Conservation (phyloP, 164 flowering plant genomes). For the Nymphaea thermarum region DNA sequence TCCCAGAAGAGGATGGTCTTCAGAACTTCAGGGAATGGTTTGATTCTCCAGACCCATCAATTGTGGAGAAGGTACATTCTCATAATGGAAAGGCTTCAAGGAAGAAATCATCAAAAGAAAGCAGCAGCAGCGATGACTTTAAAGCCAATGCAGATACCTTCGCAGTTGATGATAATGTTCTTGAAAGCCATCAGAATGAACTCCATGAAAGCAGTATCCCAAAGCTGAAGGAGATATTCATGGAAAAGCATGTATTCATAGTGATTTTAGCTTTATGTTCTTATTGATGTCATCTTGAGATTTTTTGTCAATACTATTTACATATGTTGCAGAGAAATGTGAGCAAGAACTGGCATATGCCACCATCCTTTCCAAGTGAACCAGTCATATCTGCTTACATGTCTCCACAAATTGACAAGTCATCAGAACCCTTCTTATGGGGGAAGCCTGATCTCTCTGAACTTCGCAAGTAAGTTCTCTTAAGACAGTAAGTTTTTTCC, state of each 20-base stretch:
- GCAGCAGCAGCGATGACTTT: constrained; percentile 10
- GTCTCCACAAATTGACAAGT: constrained; percentile 83
- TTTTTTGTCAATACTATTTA: background rate
- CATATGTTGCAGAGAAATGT: constrained; percentile 64
- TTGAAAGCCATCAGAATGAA: constrained; percentile 8
- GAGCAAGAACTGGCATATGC: constrained; percentile 98
- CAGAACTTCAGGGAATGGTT: constrained; percentile 84
- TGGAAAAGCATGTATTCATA: constrained; percentile 72
- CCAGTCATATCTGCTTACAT: constrained; percentile 64
- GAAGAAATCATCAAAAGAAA: constrained; percentile 33
- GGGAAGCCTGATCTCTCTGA: constrained; percentile 78
- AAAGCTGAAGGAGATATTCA: constrained; percentile 43
- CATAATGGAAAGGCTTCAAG: constrained; percentile 23
- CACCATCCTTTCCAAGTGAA: constrained; percentile 81
- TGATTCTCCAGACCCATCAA: constrained; percentile 93
- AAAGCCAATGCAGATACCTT: constrained; percentile 9
- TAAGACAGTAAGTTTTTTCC: too few relatives aligned
- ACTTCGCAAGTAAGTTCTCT: constrained; percentile 72
- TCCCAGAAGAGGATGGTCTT: constrained; percentile 91
- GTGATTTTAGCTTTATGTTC: background rate
- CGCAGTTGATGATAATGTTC: constrained; percentile 9
- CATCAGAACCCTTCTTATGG: constrained; percentile 84
- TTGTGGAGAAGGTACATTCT: constrained; percentile 40
- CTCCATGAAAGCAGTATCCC: constrained; percentile 20
- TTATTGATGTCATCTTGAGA: background rate